phyloP scores from a whole-genome alignment of 140 eudicot species.

The Ambrosia hybrid region DNA sequence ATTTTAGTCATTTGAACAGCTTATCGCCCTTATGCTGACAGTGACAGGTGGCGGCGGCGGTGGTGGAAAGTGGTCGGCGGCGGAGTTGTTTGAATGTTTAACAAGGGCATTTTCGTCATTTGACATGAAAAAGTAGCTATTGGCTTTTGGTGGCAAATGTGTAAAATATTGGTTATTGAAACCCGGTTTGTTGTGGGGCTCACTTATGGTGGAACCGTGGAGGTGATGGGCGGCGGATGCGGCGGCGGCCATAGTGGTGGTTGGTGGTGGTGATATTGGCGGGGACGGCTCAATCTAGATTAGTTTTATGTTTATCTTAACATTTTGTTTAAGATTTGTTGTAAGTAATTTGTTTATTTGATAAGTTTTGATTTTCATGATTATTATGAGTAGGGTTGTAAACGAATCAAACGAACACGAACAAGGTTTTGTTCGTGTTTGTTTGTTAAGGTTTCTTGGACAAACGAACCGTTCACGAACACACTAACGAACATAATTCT shows the following conservation, averaged over 20 bases:
- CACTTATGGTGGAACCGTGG: too few species aligned
- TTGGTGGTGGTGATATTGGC: constrained; percentile 40
- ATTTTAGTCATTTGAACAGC: too few species aligned
- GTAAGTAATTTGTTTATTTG: constrained; percentile 13
- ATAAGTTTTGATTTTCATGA: not conserved
- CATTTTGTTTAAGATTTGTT: constrained; percentile 10
- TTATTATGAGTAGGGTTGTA: too few species aligned
- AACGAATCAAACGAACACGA: too few species aligned
- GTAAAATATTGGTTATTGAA: too few species aligned
- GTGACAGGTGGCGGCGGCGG: not conserved
- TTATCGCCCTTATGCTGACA: not conserved
- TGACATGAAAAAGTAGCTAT: not conserved
- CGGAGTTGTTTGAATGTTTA: not conserved
- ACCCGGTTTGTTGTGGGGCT: too few species aligned
- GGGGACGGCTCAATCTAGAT: constrained; percentile 48
- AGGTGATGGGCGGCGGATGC: too few species aligned
- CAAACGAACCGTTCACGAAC: too few species aligned
- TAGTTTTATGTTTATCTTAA: constrained; percentile 23
- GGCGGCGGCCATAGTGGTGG: not conserved
- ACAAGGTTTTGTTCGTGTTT: too few species aligned
- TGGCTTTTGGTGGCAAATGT: too few species aligned
- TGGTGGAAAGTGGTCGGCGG: not conserved
- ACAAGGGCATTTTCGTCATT: not conserved
- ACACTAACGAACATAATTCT: too few species aligned
- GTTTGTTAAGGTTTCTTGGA: too few species aligned